Evolutionary conservation across 2,329 filamentous ascomycete genomes (phyloP).

Genomic region (Canariomyces notabilis): DNA sequence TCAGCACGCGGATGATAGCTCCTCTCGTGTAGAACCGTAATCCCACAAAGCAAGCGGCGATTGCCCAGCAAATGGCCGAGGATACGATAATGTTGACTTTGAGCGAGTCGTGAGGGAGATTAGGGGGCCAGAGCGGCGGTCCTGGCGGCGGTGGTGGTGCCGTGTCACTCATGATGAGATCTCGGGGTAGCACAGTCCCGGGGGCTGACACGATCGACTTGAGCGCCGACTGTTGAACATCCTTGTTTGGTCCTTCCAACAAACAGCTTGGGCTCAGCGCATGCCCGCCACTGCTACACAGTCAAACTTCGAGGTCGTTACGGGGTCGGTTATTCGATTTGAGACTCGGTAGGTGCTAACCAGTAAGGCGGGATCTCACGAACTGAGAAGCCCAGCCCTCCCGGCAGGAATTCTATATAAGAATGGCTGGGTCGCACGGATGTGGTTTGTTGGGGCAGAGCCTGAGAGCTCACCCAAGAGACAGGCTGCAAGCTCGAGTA

Average conservation of each 20-base stretch:
- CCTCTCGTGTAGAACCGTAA: constrained; percentile 36
- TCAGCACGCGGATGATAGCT: constrained; percentile 33
- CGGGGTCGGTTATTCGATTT: not conserved
- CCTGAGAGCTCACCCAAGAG: not conserved
- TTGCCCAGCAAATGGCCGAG: constrained; percentile 22
- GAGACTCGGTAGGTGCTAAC: not conserved
- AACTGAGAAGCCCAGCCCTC: too few species aligned
- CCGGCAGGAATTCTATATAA: constrained; percentile 1
- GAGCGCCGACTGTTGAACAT: not conserved
- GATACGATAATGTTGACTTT: constrained; percentile 24
- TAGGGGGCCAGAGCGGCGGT: not conserved
- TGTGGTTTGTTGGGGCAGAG: too few species aligned
- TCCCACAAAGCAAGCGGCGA: constrained; percentile 32
- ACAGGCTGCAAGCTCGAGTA: not conserved
- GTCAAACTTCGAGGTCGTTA: not conserved
- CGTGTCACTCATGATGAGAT: constrained; percentile 14
- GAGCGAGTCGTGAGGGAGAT: constrained; percentile 21
- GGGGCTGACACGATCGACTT: not conserved
- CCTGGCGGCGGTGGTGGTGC: not conserved
- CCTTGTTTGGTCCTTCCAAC: not conserved
- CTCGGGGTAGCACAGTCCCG: not conserved
- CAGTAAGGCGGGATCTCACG: not conserved
- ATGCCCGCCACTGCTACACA: not conserved
- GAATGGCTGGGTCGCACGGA: not conserved
- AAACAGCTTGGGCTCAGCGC: not conserved